Base-by-base conservation (phyloP, 1,284 basidiomycete species). In the Leccinum variabile region DNA sequence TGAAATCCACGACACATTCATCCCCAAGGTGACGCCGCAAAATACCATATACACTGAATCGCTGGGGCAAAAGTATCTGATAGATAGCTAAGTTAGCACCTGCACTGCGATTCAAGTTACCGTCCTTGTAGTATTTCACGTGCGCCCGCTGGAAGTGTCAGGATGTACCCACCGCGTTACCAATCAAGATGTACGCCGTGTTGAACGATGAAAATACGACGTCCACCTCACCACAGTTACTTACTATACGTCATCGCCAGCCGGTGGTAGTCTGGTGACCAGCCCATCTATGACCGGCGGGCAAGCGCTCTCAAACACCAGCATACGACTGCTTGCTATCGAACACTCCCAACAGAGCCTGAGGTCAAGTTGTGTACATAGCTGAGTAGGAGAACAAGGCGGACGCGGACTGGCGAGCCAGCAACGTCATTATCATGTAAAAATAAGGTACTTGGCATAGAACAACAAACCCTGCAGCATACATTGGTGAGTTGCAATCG, bases 91-190 rank as follows among this genome's bases (percentile, higher is more conserved):
- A 28, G 28, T 32, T 32, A 8, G 8, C 30, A 32, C 30, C 8
- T 32, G 30, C 30, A 33, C 11, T 33, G 33, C 10, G 33, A 33
- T 28, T 28, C 28, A 28, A 28, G 6, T 33, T 33, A 33, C 11
- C 33, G 11, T 11, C 33, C 33, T 11, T 33, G 3, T 11, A 28
- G 33, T 72, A 69, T 71, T 41, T 16, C 32, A 41, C n/a, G 1
- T 9, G 1, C 18, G 14, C 39, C 14, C 30, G n/a, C n/a, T 7
- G 18, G 13, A 63, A 33, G 11, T 2, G 30, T 9, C 30, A 32
- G 30, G 9, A 32, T 37, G 1, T 37, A 37, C 35, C 16, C 22
- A 18, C 30, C 37, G 32, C 13, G 30, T 33, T 9, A n/a, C 39
- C 39, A 46, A 22, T 46, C 44, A 46, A 22, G 44, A 22, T 6